A percentile compares a stretch with the other conserved stretches of the same genome.
phyloP scores from a whole-genome alignment of 352 stramenopile genomes.

The Globisporangium radiosum region DNA sequence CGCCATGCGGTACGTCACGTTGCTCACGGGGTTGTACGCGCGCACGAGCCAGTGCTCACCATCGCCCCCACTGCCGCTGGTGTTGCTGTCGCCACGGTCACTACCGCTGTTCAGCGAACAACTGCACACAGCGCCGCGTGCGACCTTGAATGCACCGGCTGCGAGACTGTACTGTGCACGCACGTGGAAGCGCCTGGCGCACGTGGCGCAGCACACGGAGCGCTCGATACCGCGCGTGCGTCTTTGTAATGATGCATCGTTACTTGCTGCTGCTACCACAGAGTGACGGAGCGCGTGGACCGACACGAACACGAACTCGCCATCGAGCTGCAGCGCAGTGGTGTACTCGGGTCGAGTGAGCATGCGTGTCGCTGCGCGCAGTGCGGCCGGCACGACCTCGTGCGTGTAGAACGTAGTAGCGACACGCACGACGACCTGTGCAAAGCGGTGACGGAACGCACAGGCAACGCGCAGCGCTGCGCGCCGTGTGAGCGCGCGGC shows the following conservation, averaged over 20 bases:
- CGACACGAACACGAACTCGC: constrained; percentile 48
- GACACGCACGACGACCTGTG: constrained; percentile 15
- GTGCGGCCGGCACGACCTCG: constrained; percentile 19
- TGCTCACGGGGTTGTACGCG: constrained; percentile 55
- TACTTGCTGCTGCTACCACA: background rate
- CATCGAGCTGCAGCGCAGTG: constrained; percentile 41
- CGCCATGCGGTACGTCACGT: constrained; percentile 39
- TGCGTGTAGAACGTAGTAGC: constrained; percentile 28
- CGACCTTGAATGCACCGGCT: constrained; percentile 23
- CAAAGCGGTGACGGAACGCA: constrained; percentile 25
- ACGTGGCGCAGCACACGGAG: constrained; percentile 37
- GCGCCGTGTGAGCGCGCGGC: constrained; percentile 17
- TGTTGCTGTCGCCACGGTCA: constrained; percentile 1
- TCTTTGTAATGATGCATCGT: background rate
- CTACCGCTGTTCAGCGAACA: constrained; percentile 30
- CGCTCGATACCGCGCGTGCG: background rate
- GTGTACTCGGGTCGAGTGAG: constrained; percentile 39
- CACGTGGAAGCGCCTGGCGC: constrained; percentile 41
- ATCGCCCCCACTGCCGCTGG: background rate
- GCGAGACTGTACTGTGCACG: constrained; percentile 19
- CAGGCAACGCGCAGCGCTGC: constrained; percentile 26
- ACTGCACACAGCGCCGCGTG: constrained; percentile 29
- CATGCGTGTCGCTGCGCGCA: constrained; percentile 22
- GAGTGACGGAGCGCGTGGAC: constrained; percentile 40
- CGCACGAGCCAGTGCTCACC: constrained; percentile 50